Conservation (phyloP, 176 grass and related monocot genomes). For the Cymbopogon citratus region DNA sequence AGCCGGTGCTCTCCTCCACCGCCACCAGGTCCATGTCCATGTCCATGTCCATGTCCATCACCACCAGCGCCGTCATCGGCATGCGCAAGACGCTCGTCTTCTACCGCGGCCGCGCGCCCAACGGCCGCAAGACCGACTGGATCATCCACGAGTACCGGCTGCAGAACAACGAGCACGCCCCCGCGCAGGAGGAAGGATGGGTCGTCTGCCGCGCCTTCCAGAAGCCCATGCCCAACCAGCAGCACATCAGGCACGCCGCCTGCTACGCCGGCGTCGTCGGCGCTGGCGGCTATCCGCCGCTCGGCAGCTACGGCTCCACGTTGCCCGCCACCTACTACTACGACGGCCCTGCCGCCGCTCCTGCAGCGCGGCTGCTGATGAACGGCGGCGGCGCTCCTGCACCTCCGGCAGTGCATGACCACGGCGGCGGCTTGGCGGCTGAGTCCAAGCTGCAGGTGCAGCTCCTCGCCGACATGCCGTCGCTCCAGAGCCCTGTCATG, state of each 20-base stretch:
- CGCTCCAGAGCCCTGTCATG: constrained; percentile 28
- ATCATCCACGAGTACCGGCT: constrained; percentile 96
- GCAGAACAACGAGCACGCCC: constrained; percentile 67
- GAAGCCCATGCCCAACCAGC: constrained; percentile 59
- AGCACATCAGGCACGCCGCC: constrained; percentile 39
- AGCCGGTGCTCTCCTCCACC: constrained; percentile 55
- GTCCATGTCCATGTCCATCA: no score
- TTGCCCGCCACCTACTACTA: not conserved
- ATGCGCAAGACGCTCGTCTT: constrained; percentile 99
- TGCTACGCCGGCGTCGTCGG: not conserved
- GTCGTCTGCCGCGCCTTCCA: constrained; percentile 91
- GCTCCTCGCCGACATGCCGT: constrained; percentile 39
- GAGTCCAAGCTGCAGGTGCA: constrained; percentile 38
- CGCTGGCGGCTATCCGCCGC: not conserved
- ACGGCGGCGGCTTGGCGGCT: not conserved
- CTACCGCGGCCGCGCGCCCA: constrained; percentile 90
- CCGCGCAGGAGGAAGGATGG: constrained; percentile 94
- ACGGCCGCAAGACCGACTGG: constrained; percentile 82
- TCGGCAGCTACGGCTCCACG: not conserved
- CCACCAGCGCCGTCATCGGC: constrained; percentile 44
- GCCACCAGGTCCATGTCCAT: no score
- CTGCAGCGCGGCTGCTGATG: not conserved
- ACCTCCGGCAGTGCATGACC: not conserved
- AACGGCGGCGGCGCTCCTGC: not conserved
- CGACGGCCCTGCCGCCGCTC: not conserved